Base-by-base conservation (phyloP, 192 early-diverging fungal species). In the Entomortierella lignicola region DNA sequence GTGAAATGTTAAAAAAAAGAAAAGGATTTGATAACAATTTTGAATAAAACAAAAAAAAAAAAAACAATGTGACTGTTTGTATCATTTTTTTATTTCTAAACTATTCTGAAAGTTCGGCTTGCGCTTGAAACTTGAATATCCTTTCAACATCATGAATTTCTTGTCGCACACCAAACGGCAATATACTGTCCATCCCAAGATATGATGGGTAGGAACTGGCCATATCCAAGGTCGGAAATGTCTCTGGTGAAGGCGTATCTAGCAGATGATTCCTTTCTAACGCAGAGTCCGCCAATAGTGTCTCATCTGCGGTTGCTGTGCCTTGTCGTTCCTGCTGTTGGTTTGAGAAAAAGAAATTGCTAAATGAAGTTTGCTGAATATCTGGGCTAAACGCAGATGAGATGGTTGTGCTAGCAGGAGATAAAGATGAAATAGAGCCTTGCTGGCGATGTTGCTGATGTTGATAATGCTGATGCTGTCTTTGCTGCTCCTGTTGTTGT, bases 131-230 rank as follows among this genome's bases (percentile, higher is more conserved):
- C 34, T 66, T 75, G 34, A 75, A 67, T 37, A 75, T 25, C 34
- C 63, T 75, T 13, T 67, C 65, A 0, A 54, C 72, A 17, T 74
- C 63, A 6, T 21, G 41, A 8, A 75, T 48, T 0, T 64, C 41
- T 27, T 75, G 72, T 37, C 72, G 57, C 8, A 75, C 52, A 17
- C 72, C 72, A 42, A 66, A 62, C 11, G 72, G 72, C 4, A 75
- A 20, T 12, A 27, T 34, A 11, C 42, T 63, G 1, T 74, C 71
- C 32, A 30, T 13, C 21, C 64, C 65, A 2, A 75, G 5, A 41
- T 75, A 75, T 8, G 58, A 31, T 12, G 64, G 72, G 65, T 67
- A 75, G 1, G 72, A 67, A 12, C 65, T 44, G 25, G 72, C 51
- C 64, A 75, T 62, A 53, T 75, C 72, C 53, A 75, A 7, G 4